Conservation (phyloP, 345 rosid genomes). For the Gossypium longicalyx region DNA sequence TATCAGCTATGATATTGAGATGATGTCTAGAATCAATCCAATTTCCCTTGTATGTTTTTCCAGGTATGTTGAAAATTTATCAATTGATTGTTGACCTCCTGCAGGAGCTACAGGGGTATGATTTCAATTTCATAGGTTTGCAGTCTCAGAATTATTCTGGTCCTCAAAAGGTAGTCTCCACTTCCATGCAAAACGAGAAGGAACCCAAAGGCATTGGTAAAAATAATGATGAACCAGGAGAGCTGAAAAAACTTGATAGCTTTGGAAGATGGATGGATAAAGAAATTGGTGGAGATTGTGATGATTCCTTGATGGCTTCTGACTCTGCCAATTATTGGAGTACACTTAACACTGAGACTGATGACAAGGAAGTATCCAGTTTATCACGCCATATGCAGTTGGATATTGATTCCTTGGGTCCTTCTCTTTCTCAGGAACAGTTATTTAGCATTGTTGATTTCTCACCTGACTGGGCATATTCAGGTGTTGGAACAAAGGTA, state of each 20-base stretch:
- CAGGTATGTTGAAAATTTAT: neutral
- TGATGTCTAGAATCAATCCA: neutral
- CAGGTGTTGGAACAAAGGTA: constrained; percentile 52
- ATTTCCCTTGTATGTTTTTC: constrained; percentile 5
- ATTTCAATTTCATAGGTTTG: constrained; percentile 21
- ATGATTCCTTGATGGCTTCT: constrained; percentile 68
- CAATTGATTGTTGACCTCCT: neutral
- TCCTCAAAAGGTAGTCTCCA: constrained; percentile 25
- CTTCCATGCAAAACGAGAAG: constrained; percentile 34
- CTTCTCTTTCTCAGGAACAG: constrained; percentile 80
- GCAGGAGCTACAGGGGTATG: constrained; percentile 27
- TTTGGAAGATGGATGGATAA: constrained; percentile 85
- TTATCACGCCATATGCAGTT: constrained; percentile 52
- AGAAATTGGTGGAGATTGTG: constrained; percentile 73
- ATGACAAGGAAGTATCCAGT: constrained; percentile 70
- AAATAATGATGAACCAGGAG: constrained; percentile 38
- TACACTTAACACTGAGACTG: constrained; percentile 54
- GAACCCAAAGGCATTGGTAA: constrained; percentile 27
- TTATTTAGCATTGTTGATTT: constrained; percentile 65
- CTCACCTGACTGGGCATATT: constrained; percentile 64
- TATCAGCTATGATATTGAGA: constrained; percentile 17
- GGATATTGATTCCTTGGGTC: constrained; percentile 56
- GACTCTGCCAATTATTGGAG: constrained; percentile 77
- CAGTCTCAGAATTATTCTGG: constrained; percentile 21
- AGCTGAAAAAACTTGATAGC: constrained; percentile 76